These are phyloP conservation scores for Bipolaris bicolor DNA, from an alignment of 2,329 filamentous ascomycete species.

Conservation along the genomic window DNA sequence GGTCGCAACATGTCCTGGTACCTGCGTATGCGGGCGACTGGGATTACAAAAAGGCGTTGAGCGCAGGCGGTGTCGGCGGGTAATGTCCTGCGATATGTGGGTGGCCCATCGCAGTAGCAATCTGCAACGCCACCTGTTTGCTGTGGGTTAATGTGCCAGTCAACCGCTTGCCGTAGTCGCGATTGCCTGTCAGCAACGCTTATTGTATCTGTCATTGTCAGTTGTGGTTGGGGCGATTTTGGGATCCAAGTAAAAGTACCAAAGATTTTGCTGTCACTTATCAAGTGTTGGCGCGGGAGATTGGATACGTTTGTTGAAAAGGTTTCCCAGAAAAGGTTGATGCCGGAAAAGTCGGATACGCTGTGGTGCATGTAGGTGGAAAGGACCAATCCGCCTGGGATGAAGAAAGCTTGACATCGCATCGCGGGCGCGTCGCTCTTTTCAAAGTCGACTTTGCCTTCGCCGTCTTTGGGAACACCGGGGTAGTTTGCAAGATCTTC, in stretches of 20 bases:
- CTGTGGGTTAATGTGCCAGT: constrained; percentile 23
- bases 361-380: constrained; percentile 44
- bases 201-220: constrained; percentile 25
- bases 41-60: constrained; percentile 37
- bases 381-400: constrained; percentile 44
- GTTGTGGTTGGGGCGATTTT: constrained; percentile 2
- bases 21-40: constrained; percentile 33
- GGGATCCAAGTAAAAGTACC: constrained; percentile 15
- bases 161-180: constrained; percentile 28
- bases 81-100: constrained; percentile 35
- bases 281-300: constrained; percentile 22
- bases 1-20: constrained; percentile 35
- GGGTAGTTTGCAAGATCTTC: constrained; percentile 36
- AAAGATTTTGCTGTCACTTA: constrained; percentile 14
- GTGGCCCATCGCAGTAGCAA: constrained; percentile 37
- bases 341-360: constrained; percentile 41
- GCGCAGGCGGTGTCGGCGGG: constrained; percentile 33
- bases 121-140: constrained; percentile 23
- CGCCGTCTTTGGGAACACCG: constrained; percentile 34
- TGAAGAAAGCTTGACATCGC: constrained; percentile 43
- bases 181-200: constrained; percentile 34
- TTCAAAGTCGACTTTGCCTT: constrained; percentile 38
- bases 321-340: constrained; percentile 36
- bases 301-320: constrained; percentile 34
- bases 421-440: constrained; percentile 37